Percentiles rank a stretch among this genome's conserved stretches.
These are phyloP conservation scores for Aquilaria sinensis DNA, from an alignment of 345 rosid genomes.

Conservation along the genomic window DNA sequence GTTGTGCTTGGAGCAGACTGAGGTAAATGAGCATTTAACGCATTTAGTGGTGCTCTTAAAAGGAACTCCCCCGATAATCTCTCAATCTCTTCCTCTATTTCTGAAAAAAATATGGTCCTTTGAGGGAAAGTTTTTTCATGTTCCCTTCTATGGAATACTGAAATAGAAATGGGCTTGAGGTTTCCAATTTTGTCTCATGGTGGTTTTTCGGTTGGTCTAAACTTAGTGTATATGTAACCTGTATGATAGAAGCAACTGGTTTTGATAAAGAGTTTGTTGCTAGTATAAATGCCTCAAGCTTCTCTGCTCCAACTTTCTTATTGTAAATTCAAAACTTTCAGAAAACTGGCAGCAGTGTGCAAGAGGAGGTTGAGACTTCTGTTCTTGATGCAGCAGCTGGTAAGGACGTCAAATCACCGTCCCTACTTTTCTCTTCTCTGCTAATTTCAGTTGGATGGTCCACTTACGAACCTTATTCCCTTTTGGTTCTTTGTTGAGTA, in stretches of 20 bases:
- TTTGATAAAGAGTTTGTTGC: not conserved
- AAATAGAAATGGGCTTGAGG: too few species aligned
- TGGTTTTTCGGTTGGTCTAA: too few species aligned
- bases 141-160: too few species aligned
- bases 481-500: slow-evolving; percentile 1
- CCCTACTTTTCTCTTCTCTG: not conserved
- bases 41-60: not conserved
- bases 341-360: slow-evolving; percentile 65
- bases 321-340: slow-evolving; percentile 15
- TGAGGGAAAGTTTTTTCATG: too few species aligned
- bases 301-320: slow-evolving; percentile 4
- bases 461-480: slow-evolving; percentile 2
- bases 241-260: not conserved
- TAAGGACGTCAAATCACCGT: slow-evolving; percentile 11
- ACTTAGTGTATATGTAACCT: too few species aligned
- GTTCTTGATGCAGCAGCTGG: slow-evolving; percentile 60
- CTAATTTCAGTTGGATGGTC: too few species aligned
- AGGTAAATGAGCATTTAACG: slow-evolving; percentile 26
- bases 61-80: not conserved
- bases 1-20: slow-evolving; percentile 43
- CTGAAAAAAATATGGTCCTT: too few species aligned
- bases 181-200: too few species aligned
- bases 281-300: not conserved
- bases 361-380: slow-evolving; percentile 81
- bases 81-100: not conserved